phyloP scores from a whole-genome alignment of 176 grass and related monocot species.

The Elymus sibiricus region DNA sequence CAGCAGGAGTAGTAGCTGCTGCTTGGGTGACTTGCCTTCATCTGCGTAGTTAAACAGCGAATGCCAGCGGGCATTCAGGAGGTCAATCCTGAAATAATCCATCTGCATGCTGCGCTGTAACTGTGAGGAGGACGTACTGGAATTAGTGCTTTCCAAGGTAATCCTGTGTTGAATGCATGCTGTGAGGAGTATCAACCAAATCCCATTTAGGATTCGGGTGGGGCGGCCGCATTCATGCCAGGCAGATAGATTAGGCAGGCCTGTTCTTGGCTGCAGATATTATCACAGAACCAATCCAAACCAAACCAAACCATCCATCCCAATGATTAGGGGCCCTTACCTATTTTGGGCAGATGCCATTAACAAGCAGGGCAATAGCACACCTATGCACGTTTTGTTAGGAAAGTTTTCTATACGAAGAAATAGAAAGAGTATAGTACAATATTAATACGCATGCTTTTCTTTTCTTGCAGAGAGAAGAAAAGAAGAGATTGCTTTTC shows the following conservation, averaged over 20 bases:
- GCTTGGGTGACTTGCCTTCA: background rate
- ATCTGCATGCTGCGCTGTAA: too few species aligned
- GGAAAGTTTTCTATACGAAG: background rate
- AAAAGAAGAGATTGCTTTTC: background rate
- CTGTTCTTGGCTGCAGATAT: background rate
- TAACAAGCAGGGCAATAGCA: background rate
- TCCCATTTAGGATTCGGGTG: background rate
- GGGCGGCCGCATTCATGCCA: conserved; percentile 3
- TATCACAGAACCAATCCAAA: background rate
- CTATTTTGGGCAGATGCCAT: background rate
- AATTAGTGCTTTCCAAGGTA: background rate
- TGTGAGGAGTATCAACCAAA: background rate
- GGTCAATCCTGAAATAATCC: background rate
- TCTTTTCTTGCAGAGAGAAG: background rate
- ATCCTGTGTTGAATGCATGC: background rate
- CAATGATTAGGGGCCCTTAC: background rate
- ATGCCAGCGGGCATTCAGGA: background rate
- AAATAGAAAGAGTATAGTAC: background rate
- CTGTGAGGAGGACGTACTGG: too few species aligned
- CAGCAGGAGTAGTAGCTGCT: background rate
- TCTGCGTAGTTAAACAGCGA: background rate
- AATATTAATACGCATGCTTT: background rate
- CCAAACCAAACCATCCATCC: background rate
- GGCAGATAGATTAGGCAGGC: background rate
- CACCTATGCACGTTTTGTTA: too few species aligned